phyloP scores from a whole-genome alignment of 345 rosid genomes.

The Lepidium africanum region DNA sequence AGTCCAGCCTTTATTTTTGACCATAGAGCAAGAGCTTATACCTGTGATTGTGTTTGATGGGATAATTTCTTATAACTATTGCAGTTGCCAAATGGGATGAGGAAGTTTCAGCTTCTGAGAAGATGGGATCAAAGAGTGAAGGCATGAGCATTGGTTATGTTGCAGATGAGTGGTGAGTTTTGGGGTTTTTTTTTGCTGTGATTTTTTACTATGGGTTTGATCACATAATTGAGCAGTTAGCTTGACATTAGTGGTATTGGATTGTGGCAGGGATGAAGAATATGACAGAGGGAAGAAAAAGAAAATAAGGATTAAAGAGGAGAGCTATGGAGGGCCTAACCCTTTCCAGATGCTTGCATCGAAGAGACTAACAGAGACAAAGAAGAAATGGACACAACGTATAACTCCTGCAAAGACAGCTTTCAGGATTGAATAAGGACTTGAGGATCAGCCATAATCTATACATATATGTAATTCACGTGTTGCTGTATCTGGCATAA shows the following conservation, averaged over 20 bases:
- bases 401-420: constrained; percentile 15
- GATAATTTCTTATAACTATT: constrained; percentile 8
- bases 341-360: constrained; percentile 66
- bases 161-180: constrained; percentile 82
- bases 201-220: neutral
- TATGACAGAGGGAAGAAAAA: constrained; percentile 91
- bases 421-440: constrained; percentile 10
- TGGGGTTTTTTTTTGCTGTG: too few species aligned
- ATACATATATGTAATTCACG: constrained; percentile 4
- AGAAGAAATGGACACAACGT: constrained; percentile 19
- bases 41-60: constrained; percentile 3
- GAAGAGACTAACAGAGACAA: constrained; percentile 30
- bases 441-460: neutral
- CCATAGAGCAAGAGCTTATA: neutral
- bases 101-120: constrained; percentile 27
- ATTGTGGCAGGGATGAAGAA: constrained; percentile 73
- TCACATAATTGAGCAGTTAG: neutral
- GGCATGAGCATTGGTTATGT: constrained; percentile 52
- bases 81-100: constrained; percentile 86
- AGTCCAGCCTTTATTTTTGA: neutral
- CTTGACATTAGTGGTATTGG: constrained; percentile 1
- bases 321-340: constrained; percentile 50
- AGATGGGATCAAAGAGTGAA: constrained; percentile 28
- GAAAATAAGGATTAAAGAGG: constrained; percentile 48
- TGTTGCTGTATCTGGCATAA: constrained; percentile 5